phyloP scores from a whole-genome alignment of 2,329 filamentous ascomycete genomes.

The Hypoxylon sp. region DNA sequence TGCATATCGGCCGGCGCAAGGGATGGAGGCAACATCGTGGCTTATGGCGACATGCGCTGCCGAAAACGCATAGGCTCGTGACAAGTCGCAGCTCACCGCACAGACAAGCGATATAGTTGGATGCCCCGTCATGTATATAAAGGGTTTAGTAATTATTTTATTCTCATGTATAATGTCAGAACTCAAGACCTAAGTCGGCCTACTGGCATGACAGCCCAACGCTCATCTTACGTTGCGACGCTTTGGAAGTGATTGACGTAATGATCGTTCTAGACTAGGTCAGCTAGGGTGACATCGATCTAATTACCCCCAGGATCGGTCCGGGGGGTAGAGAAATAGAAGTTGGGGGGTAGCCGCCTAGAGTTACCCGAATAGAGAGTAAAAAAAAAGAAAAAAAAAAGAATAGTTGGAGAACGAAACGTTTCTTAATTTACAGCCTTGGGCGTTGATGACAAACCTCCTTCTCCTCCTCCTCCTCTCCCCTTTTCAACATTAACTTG shows the following conservation, averaged over 20 bases:
- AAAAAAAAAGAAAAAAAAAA: too few relatives aligned
- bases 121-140: slow-evolving; percentile 2
- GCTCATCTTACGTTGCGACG: slow-evolving; percentile 20
- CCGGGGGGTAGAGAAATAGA: not conserved
- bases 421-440: too few relatives aligned
- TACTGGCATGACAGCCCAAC: slow-evolving; percentile 19
- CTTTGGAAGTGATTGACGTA: slow-evolving; percentile 28
- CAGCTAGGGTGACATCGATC: slow-evolving; percentile 18
- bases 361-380: slow-evolving; percentile 29
- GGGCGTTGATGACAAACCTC: too few relatives aligned
- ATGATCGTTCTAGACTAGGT: slow-evolving; percentile 28
- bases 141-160: slow-evolving; percentile 33
- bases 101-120: slow-evolving; percentile 5
- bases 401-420: too few relatives aligned
- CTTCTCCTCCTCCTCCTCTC: too few relatives aligned
- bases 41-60: slow-evolving; percentile 11
- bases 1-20: slow-evolving; percentile 30
- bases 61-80: too few relatives aligned
- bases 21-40: slow-evolving; percentile 12
- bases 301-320: slow-evolving; percentile 26
- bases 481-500: too few relatives aligned
- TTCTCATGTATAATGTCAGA: slow-evolving; percentile 24
- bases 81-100: not conserved
- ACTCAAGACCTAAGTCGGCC: slow-evolving; percentile 18
- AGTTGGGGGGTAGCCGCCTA: slow-evolving; percentile 15